These are phyloP conservation scores for Ananas comosus DNA, from an alignment of 176 grass and related monocot species.

Conservation along the genomic window DNA sequence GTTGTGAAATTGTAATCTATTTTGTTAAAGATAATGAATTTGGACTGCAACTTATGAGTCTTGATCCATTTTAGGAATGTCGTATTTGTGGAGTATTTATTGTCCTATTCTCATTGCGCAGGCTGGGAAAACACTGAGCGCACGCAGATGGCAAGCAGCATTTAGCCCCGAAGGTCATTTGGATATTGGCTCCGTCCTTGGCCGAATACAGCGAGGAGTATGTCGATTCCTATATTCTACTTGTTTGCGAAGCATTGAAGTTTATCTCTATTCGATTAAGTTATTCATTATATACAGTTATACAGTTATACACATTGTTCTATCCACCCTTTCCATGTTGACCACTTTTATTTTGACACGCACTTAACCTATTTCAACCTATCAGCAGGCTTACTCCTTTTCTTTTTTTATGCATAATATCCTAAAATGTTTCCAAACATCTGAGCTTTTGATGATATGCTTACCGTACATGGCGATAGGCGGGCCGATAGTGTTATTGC, in stretches of 20 bases:
- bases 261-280: conserved; percentile 9
- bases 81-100: background rate
- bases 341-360: background rate
- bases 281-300: background rate
- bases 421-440: background rate
- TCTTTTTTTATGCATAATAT: background rate
- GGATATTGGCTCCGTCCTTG: conserved; percentile 87
- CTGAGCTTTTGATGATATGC: background rate
- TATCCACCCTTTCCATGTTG: background rate
- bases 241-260: background rate
- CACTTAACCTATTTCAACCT: background rate
- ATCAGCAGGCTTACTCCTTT: background rate
- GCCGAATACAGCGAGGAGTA: conserved; percentile 92
- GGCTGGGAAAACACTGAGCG: conserved; percentile 94
- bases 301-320: background rate
- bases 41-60: background rate
- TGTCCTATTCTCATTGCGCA: conserved; percentile 30
- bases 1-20: background rate
- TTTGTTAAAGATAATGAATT: background rate
- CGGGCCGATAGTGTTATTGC: too few relatives aligned
- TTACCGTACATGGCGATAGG: background rate
- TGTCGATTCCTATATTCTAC: conserved; percentile 9
- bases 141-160: conserved; percentile 84
- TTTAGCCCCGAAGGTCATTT: conserved; percentile 79
- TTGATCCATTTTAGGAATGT: background rate